Percentiles rank a stretch among this genome's conserved stretches.
phyloP scores from a whole-genome alignment of 2,329 filamentous ascomycete species.

The Calonectria ilicicola region DNA sequence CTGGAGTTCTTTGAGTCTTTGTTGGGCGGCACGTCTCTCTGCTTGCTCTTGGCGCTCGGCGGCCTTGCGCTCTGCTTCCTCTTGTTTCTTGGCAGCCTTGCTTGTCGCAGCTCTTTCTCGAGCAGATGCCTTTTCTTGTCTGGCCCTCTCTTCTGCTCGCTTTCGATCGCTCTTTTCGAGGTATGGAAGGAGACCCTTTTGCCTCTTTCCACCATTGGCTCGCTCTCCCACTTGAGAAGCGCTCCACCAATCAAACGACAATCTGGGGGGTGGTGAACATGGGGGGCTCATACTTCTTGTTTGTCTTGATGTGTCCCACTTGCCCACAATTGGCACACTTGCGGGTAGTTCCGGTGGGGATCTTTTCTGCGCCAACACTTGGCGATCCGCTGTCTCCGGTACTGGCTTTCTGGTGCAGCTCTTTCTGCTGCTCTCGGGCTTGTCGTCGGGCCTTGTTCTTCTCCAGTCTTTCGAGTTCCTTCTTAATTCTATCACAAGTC shows the following conservation, averaged over 20 bases:
- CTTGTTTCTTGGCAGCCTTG: constrained; percentile 27
- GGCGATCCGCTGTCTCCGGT: constrained; percentile 63
- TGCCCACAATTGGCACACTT: constrained; percentile 99
- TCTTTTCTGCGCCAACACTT: constrained; percentile 61
- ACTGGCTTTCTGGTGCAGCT: constrained; percentile 62
- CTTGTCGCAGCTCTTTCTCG: constrained; percentile 19
- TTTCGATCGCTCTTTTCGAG: constrained; percentile 40
- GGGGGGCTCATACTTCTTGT: constrained; percentile 83
- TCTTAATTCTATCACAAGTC: constrained; percentile 53
- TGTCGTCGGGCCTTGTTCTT: constrained; percentile 92
- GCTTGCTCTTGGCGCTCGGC: constrained; percentile 30
- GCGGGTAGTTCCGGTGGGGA: constrained; percentile 77
- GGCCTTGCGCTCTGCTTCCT: constrained; percentile 33
- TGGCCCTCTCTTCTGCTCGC: constrained; percentile 18
- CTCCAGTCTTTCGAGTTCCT: constrained; percentile 84
- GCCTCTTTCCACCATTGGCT: constrained; percentile 31
- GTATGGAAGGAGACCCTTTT: constrained; percentile 31
- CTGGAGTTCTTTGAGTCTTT: constrained; percentile 33
- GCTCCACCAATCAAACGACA: constrained; percentile 50
- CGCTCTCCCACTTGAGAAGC: constrained; percentile 28
- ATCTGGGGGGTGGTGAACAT: constrained; percentile 43
- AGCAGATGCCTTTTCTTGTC: constrained; percentile 29
- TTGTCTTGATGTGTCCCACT: constrained; percentile 98
- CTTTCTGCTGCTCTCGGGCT: constrained; percentile 91
- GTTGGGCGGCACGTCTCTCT: constrained; percentile 29